These are phyloP conservation scores for Pestalotiopsis sp. DNA, from an alignment of 2,329 filamentous ascomycete genomes.

Conservation along the genomic window DNA sequence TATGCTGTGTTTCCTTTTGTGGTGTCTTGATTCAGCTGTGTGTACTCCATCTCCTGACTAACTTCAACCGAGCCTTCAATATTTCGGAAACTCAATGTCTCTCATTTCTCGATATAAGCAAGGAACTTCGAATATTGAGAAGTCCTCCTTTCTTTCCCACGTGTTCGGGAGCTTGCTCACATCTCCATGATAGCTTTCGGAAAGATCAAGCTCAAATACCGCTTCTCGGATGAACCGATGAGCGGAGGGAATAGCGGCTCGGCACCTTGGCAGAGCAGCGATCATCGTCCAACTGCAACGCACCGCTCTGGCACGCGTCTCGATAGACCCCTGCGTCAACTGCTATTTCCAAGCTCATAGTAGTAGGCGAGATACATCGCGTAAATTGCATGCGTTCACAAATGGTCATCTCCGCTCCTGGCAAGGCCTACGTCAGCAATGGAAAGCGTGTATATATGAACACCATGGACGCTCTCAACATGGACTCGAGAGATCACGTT, in stretches of 20 bases:
- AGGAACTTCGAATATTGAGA: neutral
- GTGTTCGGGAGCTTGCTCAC: neutral
- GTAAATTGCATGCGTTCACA: neutral
- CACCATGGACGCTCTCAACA: neutral
- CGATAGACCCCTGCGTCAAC: neutral
- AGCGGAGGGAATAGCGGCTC: neutral
- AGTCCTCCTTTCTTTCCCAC: neutral
- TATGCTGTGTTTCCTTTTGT: too few species aligned
- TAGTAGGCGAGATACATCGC: neutral
- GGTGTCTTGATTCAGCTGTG: neutral
- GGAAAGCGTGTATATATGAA: too few species aligned
- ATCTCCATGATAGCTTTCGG: neutral
- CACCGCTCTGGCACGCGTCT: neutral
- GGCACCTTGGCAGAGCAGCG: neutral
- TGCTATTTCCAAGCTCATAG: neutral
- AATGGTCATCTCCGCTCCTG: neutral
- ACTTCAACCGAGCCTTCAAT: neutral
- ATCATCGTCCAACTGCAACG: neutral
- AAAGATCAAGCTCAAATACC: neutral
- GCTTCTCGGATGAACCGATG: neutral
- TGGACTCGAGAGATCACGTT: neutral
- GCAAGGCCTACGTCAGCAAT: too few species aligned
- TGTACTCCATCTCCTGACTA: neutral
- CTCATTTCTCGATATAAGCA: neutral
- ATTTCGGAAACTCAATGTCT: neutral